Evolutionary conservation across 768 basidiomycete genomes (phyloP).

Genomic region (Royoungia palumana): DNA sequence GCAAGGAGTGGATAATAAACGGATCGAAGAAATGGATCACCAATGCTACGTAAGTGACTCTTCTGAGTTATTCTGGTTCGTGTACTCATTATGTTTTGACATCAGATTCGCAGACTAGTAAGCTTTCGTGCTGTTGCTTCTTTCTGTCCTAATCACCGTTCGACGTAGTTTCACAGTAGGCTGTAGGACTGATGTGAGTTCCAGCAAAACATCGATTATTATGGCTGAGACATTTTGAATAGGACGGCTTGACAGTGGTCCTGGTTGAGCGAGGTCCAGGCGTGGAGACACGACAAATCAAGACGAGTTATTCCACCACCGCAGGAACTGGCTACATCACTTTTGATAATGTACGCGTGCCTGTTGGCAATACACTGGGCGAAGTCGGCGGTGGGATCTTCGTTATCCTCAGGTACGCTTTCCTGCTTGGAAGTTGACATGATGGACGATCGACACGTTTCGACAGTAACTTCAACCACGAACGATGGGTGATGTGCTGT

Average conservation of each 20-base stretch:
- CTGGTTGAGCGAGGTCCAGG: slow-evolving; percentile 62
- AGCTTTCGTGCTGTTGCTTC: neutral
- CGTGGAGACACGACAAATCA: slow-evolving; percentile 64
- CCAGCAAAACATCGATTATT: too few species aligned
- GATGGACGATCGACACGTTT: slow-evolving; percentile 11
- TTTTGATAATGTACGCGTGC: slow-evolving; percentile 82
- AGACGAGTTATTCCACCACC: slow-evolving; percentile 81
- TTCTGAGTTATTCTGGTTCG: neutral
- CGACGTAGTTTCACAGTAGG: slow-evolving; percentile 56
- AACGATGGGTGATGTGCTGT: slow-evolving; percentile 90
- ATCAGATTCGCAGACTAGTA: slow-evolving; percentile 41
- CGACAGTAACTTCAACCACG: slow-evolving; percentile 86
- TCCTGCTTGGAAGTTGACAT: neutral
- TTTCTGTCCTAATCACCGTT: slow-evolving; percentile 2
- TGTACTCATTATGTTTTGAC: slow-evolving; percentile 6
- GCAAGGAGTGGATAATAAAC: slow-evolving; percentile 64
- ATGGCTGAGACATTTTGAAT: too few species aligned
- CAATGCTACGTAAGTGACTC: slow-evolving; percentile 43
- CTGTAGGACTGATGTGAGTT: slow-evolving; percentile 48
- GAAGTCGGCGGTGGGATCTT: slow-evolving; percentile 57
- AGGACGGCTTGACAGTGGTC: slow-evolving; percentile 62
- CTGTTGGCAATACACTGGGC: slow-evolving; percentile 81
- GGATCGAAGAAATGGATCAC: slow-evolving; percentile 79
- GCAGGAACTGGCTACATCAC: slow-evolving; percentile 87
- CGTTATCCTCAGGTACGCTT: slow-evolving; percentile 49